Evolutionary conservation across 2,329 filamentous ascomycete species (phyloP).

Genomic region (Pseudogymnoascus sp.): DNA sequence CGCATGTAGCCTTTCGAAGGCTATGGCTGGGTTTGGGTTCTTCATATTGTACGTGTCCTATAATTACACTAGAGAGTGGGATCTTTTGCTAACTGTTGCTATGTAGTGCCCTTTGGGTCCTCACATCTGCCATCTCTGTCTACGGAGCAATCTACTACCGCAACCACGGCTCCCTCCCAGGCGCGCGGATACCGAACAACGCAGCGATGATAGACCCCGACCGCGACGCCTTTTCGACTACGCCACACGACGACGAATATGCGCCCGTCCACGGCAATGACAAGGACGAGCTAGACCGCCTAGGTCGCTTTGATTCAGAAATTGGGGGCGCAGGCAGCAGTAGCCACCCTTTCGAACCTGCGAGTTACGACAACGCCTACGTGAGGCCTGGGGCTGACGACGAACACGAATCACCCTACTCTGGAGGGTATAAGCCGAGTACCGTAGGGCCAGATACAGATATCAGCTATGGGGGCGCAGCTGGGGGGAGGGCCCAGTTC

Average conservation of each 20-base stretch:
- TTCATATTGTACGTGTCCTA: constrained; percentile 48
- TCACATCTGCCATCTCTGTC: constrained; percentile 48
- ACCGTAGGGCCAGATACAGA: background rate
- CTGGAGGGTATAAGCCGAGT: background rate
- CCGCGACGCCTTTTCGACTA: constrained; percentile 63
- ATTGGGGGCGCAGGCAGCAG: background rate
- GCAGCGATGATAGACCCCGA: constrained; percentile 54
- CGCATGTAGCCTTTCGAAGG: constrained; percentile 55
- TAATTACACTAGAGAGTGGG: background rate
- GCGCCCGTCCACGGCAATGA: constrained; percentile 53
- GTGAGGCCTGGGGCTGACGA: background rate
- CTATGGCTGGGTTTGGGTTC: constrained; percentile 54
- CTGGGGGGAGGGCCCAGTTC: background rate
- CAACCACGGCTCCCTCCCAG: constrained; percentile 53
- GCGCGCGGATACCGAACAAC: constrained; percentile 35
- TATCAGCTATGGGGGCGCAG: background rate
- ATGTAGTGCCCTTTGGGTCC: constrained; percentile 47
- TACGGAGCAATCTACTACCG: constrained; percentile 56
- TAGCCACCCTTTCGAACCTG: background rate
- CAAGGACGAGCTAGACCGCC: constrained; percentile 29
- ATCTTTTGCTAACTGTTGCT: background rate
- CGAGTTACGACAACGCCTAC: background rate
- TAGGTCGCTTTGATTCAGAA: background rate
- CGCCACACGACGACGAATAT: constrained; percentile 60
- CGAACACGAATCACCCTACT: background rate